Base-by-base conservation (phyloP, 768 basidiomycete genomes). In the Serpula lacrymans region DNA sequence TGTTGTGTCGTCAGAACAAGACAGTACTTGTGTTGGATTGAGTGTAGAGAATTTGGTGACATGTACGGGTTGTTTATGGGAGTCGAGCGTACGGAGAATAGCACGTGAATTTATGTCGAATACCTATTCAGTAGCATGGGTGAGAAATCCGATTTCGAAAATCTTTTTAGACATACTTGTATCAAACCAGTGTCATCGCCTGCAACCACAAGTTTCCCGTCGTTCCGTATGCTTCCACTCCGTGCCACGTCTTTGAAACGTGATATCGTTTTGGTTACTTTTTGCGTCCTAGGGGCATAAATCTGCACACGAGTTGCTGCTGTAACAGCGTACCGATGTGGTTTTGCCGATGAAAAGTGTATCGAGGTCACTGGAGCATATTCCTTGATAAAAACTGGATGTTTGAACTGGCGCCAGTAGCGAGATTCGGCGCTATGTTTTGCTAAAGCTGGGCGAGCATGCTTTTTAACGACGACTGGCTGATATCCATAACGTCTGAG, bases 161-260 rank as follows among this genome's bases (percentile, higher is more conserved):
- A 20, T 27, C 10, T 28, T 10, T 37, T 34, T 20, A 20, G 2
- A 47, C 64, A 34, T 47, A 80, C 80, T 67, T 87, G 85, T 10
- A 99, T 78, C 16, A 93, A 63, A 14, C 96, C 96, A 42, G 83
- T 86, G 60, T 98, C 96, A 54, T 97, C 93, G 40, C 91, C 95
- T 0, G 94, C 96, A 0, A 96, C 86, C 6, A 97, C 78, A 26
- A 99, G 77, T 58, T 95, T 98, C 14, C 96, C 96, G 63, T 99
- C 96, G 35, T 73, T 77, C 37, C 96, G 80, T 41, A 99, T 92
- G 52, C 78, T 77, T 3, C 87, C 96, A 51, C 87, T 85, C 43
- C 93, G 72, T 1, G 95, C 93, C 25, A 94, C 84, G 56, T 98
- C 96, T 62, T 96, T 97, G 70, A 99, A 99, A 27, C 96, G 74